Percentiles rank a stretch among this genome's conserved stretches.
Conservation (phyloP, 306 rosid species). For the Parietaria judaica region DNA sequence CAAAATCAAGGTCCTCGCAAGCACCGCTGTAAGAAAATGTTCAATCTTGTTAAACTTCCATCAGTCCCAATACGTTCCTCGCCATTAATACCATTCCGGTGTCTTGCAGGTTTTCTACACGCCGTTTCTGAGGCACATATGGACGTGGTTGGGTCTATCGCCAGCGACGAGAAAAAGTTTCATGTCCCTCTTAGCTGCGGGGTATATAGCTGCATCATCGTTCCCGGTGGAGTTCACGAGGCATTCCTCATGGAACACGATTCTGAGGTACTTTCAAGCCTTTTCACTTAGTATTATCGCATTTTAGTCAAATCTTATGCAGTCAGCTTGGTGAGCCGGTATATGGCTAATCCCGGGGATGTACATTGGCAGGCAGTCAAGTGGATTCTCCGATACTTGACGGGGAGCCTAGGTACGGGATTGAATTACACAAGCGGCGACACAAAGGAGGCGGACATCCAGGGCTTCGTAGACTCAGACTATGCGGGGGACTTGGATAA, state of each 20-base stretch:
- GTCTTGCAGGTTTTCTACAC: too few relatives aligned
- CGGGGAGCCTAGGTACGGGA: too few relatives aligned
- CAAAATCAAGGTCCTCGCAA: slow-evolving; percentile 86
- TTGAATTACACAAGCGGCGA: too few relatives aligned
- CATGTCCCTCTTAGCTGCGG: slow-evolving; percentile 47
- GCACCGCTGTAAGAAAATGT: slow-evolving; percentile 62
- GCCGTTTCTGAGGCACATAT: too few relatives aligned
- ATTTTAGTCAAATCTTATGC: neutral
- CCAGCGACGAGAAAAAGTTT: slow-evolving; percentile 66
- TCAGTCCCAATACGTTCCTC: neutral
- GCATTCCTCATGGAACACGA: slow-evolving; percentile 63
- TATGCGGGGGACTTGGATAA: too few relatives aligned
- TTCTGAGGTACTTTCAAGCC: slow-evolving; percentile 49
- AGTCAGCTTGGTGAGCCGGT: too few relatives aligned
- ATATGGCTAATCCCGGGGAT: too few relatives aligned
- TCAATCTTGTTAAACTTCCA: neutral
- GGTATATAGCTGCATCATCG: slow-evolving; percentile 76
- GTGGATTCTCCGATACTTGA: too few relatives aligned
- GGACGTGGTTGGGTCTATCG: slow-evolving; percentile 95
- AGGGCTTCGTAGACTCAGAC: too few relatives aligned
- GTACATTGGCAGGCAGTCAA: too few relatives aligned
- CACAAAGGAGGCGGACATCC: too few relatives aligned
- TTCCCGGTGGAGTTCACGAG: slow-evolving; percentile 98
- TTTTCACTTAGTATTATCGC: neutral
- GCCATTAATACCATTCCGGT: too few relatives aligned